These are phyloP conservation scores for Chenopodium berlandieri DNA, from an alignment of 148 eudicot species.

Conservation along the genomic window DNA sequence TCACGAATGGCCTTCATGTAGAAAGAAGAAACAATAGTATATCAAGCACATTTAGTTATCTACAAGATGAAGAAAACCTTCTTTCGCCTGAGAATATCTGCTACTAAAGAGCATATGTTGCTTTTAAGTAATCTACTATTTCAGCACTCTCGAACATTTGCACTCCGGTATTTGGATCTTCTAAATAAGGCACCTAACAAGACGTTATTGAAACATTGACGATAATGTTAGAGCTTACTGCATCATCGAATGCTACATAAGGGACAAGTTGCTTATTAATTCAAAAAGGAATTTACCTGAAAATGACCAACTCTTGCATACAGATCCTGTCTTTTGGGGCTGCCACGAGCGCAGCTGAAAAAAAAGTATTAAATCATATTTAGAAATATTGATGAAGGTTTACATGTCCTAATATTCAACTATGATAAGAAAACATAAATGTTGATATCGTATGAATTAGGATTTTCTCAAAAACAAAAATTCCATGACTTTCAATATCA, in stretches of 20 bases:
- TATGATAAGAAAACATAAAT: too few relatives aligned
- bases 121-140: slow-evolving; percentile 78
- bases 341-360: slow-evolving; percentile 93
- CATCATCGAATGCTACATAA: not conserved
- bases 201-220: slow-evolving; percentile 1
- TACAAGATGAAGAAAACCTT: slow-evolving; percentile 6
- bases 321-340: slow-evolving; percentile 81
- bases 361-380: not conserved
- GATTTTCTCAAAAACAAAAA: not conserved
- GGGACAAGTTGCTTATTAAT: not conserved
- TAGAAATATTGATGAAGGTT: too few relatives aligned
- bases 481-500: too few relatives aligned
- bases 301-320: slow-evolving; percentile 77
- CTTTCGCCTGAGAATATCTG: slow-evolving; percentile 1
- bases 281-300: slow-evolving; percentile 49
- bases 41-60: not conserved
- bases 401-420: too few relatives aligned
- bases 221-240: not conserved
- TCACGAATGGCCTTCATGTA: not conserved
- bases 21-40: not conserved
- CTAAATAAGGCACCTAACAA: slow-evolving; percentile 77
- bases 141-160: slow-evolving; percentile 97
- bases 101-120: slow-evolving; percentile 69
- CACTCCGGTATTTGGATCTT: slow-evolving; percentile 95
- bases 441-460: too few relatives aligned